A percentile compares a stretch with the other conserved stretches of the same genome.
Conservation (phyloP, 1,139 yeast genomes). For the Magnusiomyces ingens region DNA sequence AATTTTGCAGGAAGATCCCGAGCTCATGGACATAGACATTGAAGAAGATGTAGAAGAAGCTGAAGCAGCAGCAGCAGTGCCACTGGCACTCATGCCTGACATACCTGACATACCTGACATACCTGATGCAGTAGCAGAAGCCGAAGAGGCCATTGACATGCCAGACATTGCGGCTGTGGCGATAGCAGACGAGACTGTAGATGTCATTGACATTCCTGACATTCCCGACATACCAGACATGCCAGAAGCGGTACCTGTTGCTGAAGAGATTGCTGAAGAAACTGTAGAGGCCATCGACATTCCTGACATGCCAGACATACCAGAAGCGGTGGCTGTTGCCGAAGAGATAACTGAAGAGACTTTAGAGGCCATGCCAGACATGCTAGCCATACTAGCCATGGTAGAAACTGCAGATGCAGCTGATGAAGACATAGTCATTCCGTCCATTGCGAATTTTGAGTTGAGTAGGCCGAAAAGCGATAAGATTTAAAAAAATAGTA, state of each 20-base stretch:
- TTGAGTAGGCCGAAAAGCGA: no score
- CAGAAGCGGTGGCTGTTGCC: no score
- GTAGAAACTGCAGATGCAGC: no score
- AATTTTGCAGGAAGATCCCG: constrained; percentile 26
- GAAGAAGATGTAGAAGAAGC: constrained; percentile 13
- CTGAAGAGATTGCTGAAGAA: constrained; percentile 12
- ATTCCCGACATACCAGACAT: background rate
- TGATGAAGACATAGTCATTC: no score
- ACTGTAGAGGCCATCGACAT: constrained; percentile 6
- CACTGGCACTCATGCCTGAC: constrained; percentile 14
- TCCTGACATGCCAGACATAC: no score
- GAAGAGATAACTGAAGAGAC: constrained; percentile 10
- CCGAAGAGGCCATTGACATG: constrained; percentile 1
- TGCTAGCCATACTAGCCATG: no score
- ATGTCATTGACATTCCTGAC: constrained; percentile 2
- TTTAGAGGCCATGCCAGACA: constrained; percentile 3
- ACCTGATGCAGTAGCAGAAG: constrained; percentile 6
- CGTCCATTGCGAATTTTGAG: no score
- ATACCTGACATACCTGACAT: constrained; percentile 10
- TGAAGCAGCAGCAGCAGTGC: constrained; percentile 14
- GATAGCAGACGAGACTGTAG: constrained; percentile 9
- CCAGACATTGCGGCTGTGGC: constrained; percentile 5
- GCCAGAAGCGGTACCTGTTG: constrained; percentile 10
- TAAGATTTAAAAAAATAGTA: no score
- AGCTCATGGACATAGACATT: constrained; percentile 21